Percentiles rank a stretch among this genome's conserved stretches.
Conservation (phyloP, 805 yeast genomes). For the Kluyveromyces lactis region DNA sequence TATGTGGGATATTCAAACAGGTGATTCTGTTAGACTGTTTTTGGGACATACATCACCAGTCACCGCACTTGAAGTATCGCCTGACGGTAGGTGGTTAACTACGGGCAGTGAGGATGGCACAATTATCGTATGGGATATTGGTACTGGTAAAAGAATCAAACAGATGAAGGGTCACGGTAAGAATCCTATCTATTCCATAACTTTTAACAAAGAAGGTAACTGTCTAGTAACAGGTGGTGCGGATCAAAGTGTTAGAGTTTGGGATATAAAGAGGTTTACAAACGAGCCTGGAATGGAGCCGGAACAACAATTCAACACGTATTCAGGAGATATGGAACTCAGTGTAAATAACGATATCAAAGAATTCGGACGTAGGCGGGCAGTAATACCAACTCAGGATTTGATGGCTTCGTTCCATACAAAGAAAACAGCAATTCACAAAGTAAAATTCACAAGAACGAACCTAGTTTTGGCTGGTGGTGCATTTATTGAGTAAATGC, state of each 20-base stretch:
- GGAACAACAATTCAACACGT: constrained; percentile 47
- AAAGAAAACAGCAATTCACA: constrained; percentile 87
- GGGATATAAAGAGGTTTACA: constrained; percentile 90
- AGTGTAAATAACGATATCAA: constrained; percentile 33
- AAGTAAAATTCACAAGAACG: constrained; percentile 84
- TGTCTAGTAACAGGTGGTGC: constrained; percentile 88
- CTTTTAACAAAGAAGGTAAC: constrained; percentile 81
- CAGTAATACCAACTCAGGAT: constrained; percentile 75
- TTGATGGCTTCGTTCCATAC: constrained; percentile 92
- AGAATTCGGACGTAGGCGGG: constrained; percentile 48
- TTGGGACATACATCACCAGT: constrained; percentile 90
- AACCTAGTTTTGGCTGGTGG: constrained; percentile 92
- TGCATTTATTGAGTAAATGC: constrained; percentile 47
- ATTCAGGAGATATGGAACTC: constrained; percentile 28
- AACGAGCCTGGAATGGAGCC: constrained; percentile 71
- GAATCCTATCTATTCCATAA: constrained; percentile 73
- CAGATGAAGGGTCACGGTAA: constrained; percentile 94
- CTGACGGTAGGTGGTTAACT: constrained; percentile 96
- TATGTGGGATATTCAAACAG: constrained; percentile 95
- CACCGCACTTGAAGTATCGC: constrained; percentile 78
- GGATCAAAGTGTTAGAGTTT: constrained; percentile 85
- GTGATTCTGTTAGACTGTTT: constrained; percentile 84
- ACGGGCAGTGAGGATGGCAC: constrained; percentile 90
- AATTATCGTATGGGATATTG: constrained; percentile 89
- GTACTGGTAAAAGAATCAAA: constrained; percentile 81